Evolutionary conservation across 306 rosid genomes (phyloP).

Genomic region (Corylus americana): DNA sequence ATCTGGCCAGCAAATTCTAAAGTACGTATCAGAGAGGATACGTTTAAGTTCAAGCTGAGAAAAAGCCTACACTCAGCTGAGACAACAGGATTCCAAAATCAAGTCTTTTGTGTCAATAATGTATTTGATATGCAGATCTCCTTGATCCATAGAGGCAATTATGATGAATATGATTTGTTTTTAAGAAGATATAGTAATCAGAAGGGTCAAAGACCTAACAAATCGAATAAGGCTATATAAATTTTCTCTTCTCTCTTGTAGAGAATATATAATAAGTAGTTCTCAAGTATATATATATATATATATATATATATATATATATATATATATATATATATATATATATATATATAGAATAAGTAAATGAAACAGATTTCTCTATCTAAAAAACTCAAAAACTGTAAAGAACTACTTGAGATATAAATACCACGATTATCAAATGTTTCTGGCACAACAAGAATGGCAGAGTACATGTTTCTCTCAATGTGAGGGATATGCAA

Average conservation of each 20-base stretch:
- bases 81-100: neutral
- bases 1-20: neutral
- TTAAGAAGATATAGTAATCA: neutral
- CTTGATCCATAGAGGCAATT: neutral
- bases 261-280: too few species aligned
- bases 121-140: neutral
- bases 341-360: too few species aligned
- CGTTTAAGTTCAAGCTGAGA: neutral
- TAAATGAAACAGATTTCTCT: neutral
- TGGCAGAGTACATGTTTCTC: conserved; percentile 79
- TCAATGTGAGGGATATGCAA: conserved; percentile 71
- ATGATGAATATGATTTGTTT: neutral
- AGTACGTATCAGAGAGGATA: neutral
- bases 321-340: too few species aligned
- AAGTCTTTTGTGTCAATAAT: neutral
- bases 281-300: too few species aligned
- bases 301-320: too few species aligned
- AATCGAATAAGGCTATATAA: too few species aligned
- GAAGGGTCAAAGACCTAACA: too few species aligned
- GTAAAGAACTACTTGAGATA: conserved; percentile 12
- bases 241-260: too few species aligned
- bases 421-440: conserved; percentile 83
- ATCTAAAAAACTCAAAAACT: neutral
- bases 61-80: neutral
- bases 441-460: conserved; percentile 88